Evolutionary conservation across 108 stramenopile genomes (phyloP).

Genomic region (Nitzschia sp.): DNA sequence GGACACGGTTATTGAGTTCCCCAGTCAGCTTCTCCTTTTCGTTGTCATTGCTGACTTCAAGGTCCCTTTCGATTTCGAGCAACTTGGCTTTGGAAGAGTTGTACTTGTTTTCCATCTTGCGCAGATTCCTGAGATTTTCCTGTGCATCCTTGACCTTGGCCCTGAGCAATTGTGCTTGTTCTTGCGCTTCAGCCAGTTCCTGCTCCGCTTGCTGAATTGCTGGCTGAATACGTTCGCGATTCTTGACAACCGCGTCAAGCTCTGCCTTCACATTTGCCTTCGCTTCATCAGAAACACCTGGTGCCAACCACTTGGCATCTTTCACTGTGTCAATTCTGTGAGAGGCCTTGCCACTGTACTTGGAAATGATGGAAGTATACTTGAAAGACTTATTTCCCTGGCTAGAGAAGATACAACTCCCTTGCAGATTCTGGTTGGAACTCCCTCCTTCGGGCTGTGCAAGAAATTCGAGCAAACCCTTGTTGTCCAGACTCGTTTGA

Average conservation of each 20-base stretch:
- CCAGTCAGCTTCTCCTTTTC: conserved; percentile 54
- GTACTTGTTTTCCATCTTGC: conserved; percentile 40
- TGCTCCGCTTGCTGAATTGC: conserved; percentile 30
- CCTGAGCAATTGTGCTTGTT: conserved; percentile 36
- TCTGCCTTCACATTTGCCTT: conserved; percentile 41
- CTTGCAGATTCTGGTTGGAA: not conserved
- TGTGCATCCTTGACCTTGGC: conserved; percentile 36
- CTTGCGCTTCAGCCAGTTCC: conserved; percentile 26
- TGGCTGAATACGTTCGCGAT: conserved; percentile 40
- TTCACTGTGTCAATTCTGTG: conserved; percentile 38
- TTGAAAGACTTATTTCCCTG: conserved; percentile 38
- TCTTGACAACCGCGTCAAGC: conserved; percentile 35
- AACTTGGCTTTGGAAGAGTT: conserved; percentile 53
- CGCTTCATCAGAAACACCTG: conserved; percentile 56
- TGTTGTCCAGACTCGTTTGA: conserved; percentile 53
- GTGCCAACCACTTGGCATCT: conserved; percentile 43
- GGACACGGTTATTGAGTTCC: conserved; percentile 48
- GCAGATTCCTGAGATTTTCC: conserved; percentile 24
- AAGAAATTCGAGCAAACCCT: conserved; percentile 47
- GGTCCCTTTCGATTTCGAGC: conserved; percentile 48
- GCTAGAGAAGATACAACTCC: conserved; percentile 39
- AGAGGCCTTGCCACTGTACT: conserved; percentile 38
- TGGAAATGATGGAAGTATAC: conserved; percentile 52
- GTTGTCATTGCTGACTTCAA: conserved; percentile 49
- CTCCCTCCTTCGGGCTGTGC: conserved; percentile 34